Conservation (phyloP, 495 filamentous ascomycete genomes). For the Podospora pseudopauciseta region DNA sequence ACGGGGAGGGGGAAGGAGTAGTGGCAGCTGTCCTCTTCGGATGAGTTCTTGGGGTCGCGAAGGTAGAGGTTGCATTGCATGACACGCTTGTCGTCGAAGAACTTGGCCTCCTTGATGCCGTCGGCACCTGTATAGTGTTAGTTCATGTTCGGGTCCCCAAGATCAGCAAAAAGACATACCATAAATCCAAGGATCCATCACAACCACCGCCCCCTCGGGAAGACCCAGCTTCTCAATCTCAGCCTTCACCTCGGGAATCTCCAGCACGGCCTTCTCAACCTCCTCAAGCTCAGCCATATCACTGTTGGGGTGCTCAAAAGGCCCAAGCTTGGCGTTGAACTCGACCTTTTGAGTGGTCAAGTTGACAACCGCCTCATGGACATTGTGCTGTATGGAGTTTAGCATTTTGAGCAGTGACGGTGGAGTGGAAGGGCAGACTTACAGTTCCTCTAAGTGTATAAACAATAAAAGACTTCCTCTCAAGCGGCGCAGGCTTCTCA, state of each 20-base stretch:
- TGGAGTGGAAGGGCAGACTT: constrained; percentile 16
- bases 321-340: constrained; percentile 55
- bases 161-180: constrained; percentile 39
- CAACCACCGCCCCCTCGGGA: constrained; percentile 57
- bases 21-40: constrained; percentile 65
- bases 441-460: constrained; percentile 66
- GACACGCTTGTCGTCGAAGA: constrained; percentile 53
- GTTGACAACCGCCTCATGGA: constrained; percentile 64
- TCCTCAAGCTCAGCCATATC: constrained; percentile 59
- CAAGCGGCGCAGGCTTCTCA: constrained; percentile 32
- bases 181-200: constrained; percentile 71
- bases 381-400: constrained; percentile 48
- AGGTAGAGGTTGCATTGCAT: constrained; percentile 68
- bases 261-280: constrained; percentile 55
- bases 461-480: constrained; percentile 53
- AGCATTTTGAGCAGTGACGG: background rate
- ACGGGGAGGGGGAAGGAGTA: constrained; percentile 76
- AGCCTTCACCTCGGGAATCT: constrained; percentile 55
- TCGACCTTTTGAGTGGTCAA: constrained; percentile 52
- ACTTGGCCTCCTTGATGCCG: constrained; percentile 54
- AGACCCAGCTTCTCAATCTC: constrained; percentile 63
- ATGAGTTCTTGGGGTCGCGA: constrained; percentile 52
- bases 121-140: constrained; percentile 48
- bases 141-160: background rate
- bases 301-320: constrained; percentile 52